These are phyloP conservation scores for Echites panduratus DNA, from an alignment of 257 asterid genomes.

Conservation along the genomic window DNA sequence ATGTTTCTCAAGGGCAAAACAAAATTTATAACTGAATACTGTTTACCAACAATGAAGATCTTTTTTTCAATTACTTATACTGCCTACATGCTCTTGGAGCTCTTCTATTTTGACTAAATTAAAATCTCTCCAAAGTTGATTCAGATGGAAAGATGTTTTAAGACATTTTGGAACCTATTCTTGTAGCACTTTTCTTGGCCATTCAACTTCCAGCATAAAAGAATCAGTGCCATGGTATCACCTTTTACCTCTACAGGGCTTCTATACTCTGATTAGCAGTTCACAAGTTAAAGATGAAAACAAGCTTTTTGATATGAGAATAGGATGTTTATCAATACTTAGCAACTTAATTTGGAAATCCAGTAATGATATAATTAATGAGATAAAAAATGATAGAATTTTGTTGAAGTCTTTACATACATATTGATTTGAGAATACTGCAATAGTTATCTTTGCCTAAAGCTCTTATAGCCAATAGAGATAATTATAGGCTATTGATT, in stretches of 20 bases:
- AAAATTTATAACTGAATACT: background rate
- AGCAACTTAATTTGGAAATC: too few relatives aligned
- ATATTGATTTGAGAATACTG: background rate
- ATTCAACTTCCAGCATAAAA: too few relatives aligned
- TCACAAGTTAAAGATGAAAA: too few relatives aligned
- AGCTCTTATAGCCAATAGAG: background rate
- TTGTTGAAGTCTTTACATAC: background rate
- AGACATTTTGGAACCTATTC: too few relatives aligned
- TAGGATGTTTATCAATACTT: too few relatives aligned
- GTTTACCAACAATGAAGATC: background rate
- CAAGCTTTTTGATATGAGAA: too few relatives aligned
- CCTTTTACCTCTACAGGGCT: too few relatives aligned
- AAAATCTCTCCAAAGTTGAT: background rate
- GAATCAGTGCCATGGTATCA: too few relatives aligned
- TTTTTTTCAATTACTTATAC: background rate
- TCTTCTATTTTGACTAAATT: background rate
- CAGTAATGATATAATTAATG: background rate
- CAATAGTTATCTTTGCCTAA: background rate
- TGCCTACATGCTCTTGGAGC: background rate
- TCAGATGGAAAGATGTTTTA: background rate
- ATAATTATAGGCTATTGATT: background rate
- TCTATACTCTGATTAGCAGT: too few relatives aligned
- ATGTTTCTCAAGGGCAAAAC: background rate
- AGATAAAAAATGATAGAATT: background rate
- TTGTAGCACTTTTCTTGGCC: too few relatives aligned